Percentiles rank a stretch among this genome's conserved stretches.
These are phyloP conservation scores for Leersia perrieri DNA, from an alignment of 176 grass and related monocot species.

Conservation along the genomic window DNA sequence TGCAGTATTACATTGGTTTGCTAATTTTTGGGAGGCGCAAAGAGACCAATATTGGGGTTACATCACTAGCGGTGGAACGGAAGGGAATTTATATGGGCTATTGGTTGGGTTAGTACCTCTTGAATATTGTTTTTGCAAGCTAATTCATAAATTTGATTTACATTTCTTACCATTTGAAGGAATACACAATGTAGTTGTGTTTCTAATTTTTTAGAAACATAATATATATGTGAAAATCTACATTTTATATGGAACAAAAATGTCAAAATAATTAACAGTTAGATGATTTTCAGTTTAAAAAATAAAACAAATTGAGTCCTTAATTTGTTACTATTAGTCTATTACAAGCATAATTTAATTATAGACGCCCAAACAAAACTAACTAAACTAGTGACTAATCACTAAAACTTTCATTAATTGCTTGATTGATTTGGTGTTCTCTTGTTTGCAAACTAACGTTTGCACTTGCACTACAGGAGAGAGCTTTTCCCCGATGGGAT, in stretches of 20 bases:
- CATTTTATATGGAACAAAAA: not conserved
- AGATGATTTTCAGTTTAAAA: too few relatives aligned
- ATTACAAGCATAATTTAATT: too few relatives aligned
- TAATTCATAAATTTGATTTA: not conserved
- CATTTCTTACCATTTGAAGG: not conserved
- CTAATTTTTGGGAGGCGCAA: conserved; percentile 50
- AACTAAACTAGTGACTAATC: not conserved
- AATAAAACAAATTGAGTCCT: too few relatives aligned
- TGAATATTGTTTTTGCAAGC: not conserved
- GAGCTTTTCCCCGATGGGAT: conserved; percentile 44
- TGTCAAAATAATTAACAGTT: too few relatives aligned
- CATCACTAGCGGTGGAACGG: conserved; percentile 58
- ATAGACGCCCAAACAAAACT: too few relatives aligned
- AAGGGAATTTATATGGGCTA: conserved; percentile 42
- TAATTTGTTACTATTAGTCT: too few relatives aligned
- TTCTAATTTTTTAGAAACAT: too few relatives aligned
- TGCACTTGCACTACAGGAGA: conserved; percentile 10
- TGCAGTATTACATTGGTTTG: conserved; percentile 59
- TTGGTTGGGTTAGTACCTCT: not conserved
- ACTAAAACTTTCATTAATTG: not conserved
- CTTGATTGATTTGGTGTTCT: not conserved
- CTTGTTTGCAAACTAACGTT: not conserved
- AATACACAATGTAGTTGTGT: not conserved
- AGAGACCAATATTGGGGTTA: conserved; percentile 63
- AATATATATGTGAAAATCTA: not conserved